These are phyloP conservation scores for Lomentospora prolificans DNA, from an alignment of 2,329 filamentous ascomycete genomes.

Conservation along the genomic window DNA sequence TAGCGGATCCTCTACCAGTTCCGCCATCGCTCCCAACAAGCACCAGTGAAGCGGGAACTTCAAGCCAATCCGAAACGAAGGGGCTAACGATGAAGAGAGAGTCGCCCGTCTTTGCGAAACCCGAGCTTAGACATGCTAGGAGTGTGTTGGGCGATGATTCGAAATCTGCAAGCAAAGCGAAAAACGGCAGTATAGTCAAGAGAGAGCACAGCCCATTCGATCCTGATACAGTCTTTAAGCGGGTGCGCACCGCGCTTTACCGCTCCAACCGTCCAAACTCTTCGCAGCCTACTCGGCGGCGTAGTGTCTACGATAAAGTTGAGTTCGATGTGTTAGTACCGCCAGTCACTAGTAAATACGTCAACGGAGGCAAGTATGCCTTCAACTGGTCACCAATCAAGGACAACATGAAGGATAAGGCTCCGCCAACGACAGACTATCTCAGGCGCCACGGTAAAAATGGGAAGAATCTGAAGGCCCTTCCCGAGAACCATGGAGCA, in stretches of 20 bases:
- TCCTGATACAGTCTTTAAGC: constrained; percentile 48
- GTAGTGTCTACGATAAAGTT: constrained; percentile 44
- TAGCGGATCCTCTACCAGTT: constrained; percentile 1
- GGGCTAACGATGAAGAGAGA: constrained; percentile 8
- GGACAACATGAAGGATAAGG: constrained; percentile 20
- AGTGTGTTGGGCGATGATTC: constrained; percentile 39
- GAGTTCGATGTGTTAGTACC: constrained; percentile 43
- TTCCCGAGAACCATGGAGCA: constrained; percentile 16
- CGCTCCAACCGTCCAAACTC: constrained; percentile 14
- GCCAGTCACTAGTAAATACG: constrained; percentile 48
- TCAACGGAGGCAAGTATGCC: constrained; percentile 44
- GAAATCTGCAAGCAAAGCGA: constrained; percentile 18
- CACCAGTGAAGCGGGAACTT: constrained; percentile 6
- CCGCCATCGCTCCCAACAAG: constrained; percentile 9
- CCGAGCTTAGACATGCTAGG: constrained; percentile 47
- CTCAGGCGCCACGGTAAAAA: constrained; percentile 36
- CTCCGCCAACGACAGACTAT: constrained; percentile 37
- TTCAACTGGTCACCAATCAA: constrained; percentile 26
- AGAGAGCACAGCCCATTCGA: constrained; percentile 48
- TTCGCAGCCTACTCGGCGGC: constrained; percentile 21
- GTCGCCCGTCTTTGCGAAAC: constrained; percentile 41
- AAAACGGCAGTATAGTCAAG: constrained; percentile 22
- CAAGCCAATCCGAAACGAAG: neutral
- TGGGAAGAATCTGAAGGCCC: constrained; percentile 24
- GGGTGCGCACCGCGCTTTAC: constrained; percentile 38